A percentile compares a stretch with the other conserved stretches of the same genome.
Evolutionary conservation across 2,329 filamentous ascomycete genomes (phyloP).

Genomic region (Xylogone sp.): DNA sequence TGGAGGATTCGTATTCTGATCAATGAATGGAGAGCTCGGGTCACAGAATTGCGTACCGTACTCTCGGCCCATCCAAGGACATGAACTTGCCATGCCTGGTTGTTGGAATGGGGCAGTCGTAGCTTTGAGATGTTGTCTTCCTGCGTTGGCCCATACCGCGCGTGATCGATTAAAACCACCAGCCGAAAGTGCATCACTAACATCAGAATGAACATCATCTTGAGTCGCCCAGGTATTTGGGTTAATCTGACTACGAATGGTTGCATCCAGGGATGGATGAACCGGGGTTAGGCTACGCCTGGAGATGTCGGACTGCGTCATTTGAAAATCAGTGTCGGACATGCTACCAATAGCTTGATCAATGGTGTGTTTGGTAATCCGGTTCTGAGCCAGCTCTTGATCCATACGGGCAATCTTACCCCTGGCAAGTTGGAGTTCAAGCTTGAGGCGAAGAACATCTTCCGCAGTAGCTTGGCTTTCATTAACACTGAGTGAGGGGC

Average conservation of each 20-base stretch:
- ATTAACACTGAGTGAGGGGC: conserved; percentile 43
- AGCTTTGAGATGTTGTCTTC: conserved; percentile 35
- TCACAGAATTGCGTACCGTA: conserved; percentile 28
- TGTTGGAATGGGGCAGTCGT: conserved; percentile 20
- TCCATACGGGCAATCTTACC: conserved; percentile 68
- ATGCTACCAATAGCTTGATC: conserved; percentile 50
- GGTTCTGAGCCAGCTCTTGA: conserved; percentile 64
- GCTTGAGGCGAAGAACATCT: conserved; percentile 65
- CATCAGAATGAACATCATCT: conserved; percentile 55
- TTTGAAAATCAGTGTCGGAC: conserved; percentile 38
- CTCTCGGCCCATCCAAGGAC: conserved; percentile 43
- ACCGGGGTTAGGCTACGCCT: not conserved
- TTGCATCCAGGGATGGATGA: conserved; percentile 19
- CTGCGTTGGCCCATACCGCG: conserved; percentile 49
- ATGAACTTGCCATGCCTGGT: conserved; percentile 31
- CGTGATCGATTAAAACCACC: conserved; percentile 50
- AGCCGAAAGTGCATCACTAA: conserved; percentile 49
- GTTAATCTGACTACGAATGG: conserved; percentile 32
- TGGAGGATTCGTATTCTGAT: conserved; percentile 19
- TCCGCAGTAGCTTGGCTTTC: conserved; percentile 47
- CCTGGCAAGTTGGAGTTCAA: conserved; percentile 68
- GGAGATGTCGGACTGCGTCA: conserved; percentile 7
- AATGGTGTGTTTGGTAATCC: conserved; percentile 55
- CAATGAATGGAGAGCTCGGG: conserved; percentile 18
- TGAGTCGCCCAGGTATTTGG: conserved; percentile 47